phyloP scores from a whole-genome alignment of 306 rosid genomes.

The Trifolium subterraneum region DNA sequence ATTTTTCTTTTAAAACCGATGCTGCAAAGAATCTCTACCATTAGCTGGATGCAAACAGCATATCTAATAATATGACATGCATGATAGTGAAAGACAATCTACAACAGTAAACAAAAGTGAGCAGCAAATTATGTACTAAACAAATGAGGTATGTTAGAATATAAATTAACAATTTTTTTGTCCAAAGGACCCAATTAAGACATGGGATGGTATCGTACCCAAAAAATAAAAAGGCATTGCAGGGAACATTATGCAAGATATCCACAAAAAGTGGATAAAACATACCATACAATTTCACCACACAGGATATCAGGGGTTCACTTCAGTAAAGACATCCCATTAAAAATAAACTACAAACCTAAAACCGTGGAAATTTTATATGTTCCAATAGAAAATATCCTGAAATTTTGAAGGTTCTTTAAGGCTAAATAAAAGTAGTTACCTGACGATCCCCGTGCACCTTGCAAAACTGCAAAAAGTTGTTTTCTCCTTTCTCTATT shows the following conservation, averaged over 20 bases:
- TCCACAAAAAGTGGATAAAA: conserved; percentile 18
- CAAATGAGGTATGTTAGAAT: conserved; percentile 14
- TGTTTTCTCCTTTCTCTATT: conserved; percentile 95
- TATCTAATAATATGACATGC: conserved; percentile 23
- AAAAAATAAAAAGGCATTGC: conserved; percentile 4
- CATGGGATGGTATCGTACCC: conserved; percentile 11
- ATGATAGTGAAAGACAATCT: conserved; percentile 15
- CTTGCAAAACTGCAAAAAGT: conserved; percentile 93
- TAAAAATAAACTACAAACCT: conserved; percentile 19
- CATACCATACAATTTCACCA: conserved; percentile 7
- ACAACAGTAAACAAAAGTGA: conserved; percentile 6
- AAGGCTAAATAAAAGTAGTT: conserved; percentile 40
- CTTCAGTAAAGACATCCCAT: conserved; percentile 4
- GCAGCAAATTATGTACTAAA: conserved; percentile 8
- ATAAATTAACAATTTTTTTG: conserved; percentile 6
- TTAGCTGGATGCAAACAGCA: conserved; percentile 43
- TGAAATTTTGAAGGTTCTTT: conserved; percentile 3
- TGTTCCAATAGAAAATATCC: conserved; percentile 31
- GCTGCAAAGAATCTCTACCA: conserved; percentile 63
- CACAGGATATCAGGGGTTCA: background rate
- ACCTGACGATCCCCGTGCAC: conserved; percentile 99
- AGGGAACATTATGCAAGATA: conserved; percentile 15
- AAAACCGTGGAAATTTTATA: conserved; percentile 12
- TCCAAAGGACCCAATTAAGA: background rate
- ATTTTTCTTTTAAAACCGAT: conserved; percentile 91